phyloP scores from a whole-genome alignment of 225 moss, liverwort and hornwort species.

The Asterella californica region DNA sequence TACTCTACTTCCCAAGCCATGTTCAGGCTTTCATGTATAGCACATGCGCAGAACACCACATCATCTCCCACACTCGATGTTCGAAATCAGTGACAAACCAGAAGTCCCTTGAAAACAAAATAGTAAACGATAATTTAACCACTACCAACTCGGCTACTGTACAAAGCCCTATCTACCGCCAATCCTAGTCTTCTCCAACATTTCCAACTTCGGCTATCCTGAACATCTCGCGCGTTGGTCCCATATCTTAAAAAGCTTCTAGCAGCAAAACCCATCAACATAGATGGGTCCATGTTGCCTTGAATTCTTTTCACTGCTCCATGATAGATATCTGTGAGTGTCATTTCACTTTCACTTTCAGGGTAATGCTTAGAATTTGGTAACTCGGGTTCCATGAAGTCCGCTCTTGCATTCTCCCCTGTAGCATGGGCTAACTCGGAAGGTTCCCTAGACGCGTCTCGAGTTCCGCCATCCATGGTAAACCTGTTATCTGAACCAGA shows the following conservation, averaged over 20 bases:
- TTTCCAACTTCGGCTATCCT: conserved; percentile 23
- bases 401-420: too few species aligned
- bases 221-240: conserved; percentile 25
- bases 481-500: conserved; percentile 29
- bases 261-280: conserved; percentile 89
- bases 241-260: conserved; percentile 57
- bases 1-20: background rate
- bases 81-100: background rate
- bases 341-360: conserved; percentile 46
- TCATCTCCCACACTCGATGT: background rate
- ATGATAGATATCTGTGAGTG: conserved; percentile 43
- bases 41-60: background rate
- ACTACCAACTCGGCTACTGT: conserved; percentile 10
- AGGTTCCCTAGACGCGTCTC: conserved; percentile 22
- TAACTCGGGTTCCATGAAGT: conserved; percentile 20
- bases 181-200: conserved; percentile 29
- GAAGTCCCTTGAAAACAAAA: background rate
- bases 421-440: conserved; percentile 31
- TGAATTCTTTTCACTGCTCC: conserved; percentile 58
- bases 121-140: too few species aligned
- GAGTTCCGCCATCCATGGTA: background rate
- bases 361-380: conserved; percentile 44
- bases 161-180: conserved; percentile 23
- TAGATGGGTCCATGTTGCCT: conserved; percentile 60
- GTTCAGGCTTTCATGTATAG: background rate